These are phyloP conservation scores for Delonix regia DNA, from an alignment of 306 rosid species.

Conservation along the genomic window DNA sequence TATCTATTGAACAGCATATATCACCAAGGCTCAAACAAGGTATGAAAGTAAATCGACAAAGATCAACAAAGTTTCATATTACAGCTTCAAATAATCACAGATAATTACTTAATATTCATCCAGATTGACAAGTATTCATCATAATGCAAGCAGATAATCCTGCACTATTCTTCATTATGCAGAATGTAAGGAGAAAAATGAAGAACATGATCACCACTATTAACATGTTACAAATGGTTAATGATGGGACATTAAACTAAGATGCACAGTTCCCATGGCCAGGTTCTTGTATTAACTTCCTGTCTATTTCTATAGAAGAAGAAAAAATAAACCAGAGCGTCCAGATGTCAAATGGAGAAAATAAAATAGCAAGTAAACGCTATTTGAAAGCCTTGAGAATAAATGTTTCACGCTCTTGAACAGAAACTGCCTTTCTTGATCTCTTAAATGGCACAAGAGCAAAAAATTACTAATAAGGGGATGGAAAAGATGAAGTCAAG, in stretches of 20 bases:
- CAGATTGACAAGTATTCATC: neutral
- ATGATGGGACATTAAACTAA: neutral
- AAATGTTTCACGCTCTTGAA: no score
- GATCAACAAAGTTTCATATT: neutral
- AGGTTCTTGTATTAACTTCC: neutral
- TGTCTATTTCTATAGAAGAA: neutral
- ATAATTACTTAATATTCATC: slow-evolving; percentile 3
- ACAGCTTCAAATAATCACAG: slow-evolving; percentile 6
- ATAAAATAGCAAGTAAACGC: neutral
- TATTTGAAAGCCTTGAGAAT: no score
- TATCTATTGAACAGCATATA: no score
- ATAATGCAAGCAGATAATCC: neutral
- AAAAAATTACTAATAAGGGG: neutral
- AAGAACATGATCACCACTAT: neutral
- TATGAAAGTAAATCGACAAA: neutral
- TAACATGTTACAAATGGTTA: neutral
- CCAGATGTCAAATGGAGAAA: neutral
- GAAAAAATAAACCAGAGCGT: neutral
- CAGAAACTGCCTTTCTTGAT: slow-evolving; percentile 1
- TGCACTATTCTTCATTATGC: neutral
- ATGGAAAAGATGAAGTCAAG: neutral
- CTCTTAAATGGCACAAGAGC: slow-evolving; percentile 17
- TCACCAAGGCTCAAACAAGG: neutral
- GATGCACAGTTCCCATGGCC: neutral
- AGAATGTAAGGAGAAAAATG: neutral